Evolutionary conservation across 2,329 filamentous ascomycete species (phyloP).

Genomic region (Biscogniauxia marginata): DNA sequence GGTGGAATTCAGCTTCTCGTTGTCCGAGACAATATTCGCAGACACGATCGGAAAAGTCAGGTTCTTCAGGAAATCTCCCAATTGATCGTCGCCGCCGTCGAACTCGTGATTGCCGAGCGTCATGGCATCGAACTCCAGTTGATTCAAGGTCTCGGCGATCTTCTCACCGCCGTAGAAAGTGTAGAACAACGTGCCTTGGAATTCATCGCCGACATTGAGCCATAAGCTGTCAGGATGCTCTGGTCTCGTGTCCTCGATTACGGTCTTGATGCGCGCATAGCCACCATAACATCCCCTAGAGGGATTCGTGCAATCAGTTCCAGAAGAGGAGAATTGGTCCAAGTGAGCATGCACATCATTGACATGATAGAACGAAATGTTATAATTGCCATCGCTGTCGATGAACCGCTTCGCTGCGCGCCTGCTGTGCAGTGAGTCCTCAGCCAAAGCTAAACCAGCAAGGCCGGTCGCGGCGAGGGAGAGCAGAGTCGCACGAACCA

Average conservation of each 20-base stretch:
- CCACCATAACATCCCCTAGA: conserved; percentile 61
- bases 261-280: conserved; percentile 62
- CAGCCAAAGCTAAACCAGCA: conserved; percentile 26
- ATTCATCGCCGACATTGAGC: conserved; percentile 68
- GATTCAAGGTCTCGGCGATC: conserved; percentile 65
- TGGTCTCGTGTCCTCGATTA: conserved; percentile 55
- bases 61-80: conserved; percentile 61
- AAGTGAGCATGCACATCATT: conserved; percentile 69
- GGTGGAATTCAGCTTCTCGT: conserved; percentile 58
- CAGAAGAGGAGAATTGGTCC: conserved; percentile 60
- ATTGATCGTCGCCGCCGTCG: conserved; percentile 61
- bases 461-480: conserved; percentile 16
- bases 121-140: conserved; percentile 66
- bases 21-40: conserved; percentile 61
- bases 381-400: conserved; percentile 49
- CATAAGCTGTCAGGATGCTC: conserved; percentile 60
- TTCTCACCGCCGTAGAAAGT: conserved; percentile 66
- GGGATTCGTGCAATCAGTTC: conserved; percentile 59
- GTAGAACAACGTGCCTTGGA: conserved; percentile 68
- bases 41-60: conserved; percentile 64
- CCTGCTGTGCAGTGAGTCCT: conserved; percentile 50
- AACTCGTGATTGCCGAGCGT: conserved; percentile 68
- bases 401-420: conserved; percentile 49
- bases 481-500: conserved; percentile 18
- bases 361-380: conserved; percentile 66